phyloP scores from a whole-genome alignment of 2,329 filamentous ascomycete genomes.

The Nothophoma quercina region DNA sequence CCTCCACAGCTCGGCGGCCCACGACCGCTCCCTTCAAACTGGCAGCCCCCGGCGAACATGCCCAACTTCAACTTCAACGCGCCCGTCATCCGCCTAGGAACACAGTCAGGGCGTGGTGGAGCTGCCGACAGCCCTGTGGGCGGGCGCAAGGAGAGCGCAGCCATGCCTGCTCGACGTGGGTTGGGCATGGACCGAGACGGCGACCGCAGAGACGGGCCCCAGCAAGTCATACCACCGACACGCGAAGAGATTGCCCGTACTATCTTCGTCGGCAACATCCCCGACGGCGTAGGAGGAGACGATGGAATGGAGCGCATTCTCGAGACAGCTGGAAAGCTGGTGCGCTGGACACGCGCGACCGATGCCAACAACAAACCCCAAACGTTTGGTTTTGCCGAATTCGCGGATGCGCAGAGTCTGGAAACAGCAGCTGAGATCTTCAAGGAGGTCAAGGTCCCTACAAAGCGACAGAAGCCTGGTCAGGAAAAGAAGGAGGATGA shows the following conservation, averaged over 20 bases:
- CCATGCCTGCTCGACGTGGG: conserved; percentile 55
- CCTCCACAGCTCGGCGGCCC: conserved; percentile 79
- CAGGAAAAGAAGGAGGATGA: conserved; percentile 52
- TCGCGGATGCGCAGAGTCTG: conserved; percentile 88
- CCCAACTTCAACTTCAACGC: conserved; percentile 99
- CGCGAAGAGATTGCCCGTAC: conserved; percentile 91
- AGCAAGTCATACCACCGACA: conserved; percentile 80
- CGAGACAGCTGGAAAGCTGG: conserved; percentile 76
- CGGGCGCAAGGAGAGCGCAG: conserved; percentile 58
- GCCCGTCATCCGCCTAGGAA: conserved; percentile 92
- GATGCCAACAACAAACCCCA: conserved; percentile 82
- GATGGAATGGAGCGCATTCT: conserved; percentile 81
- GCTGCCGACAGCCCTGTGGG: conserved; percentile 52
- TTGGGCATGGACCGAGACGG: conserved; percentile 66
- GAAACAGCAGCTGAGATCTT: conserved; percentile 85
- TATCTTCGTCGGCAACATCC: conserved; percentile 87
- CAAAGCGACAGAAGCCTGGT: conserved; percentile 72
- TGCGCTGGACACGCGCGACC: conserved; percentile 82
- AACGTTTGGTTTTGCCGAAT: conserved; percentile 95
- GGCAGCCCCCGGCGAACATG: conserved; percentile 89
- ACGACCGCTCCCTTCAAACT: conserved; percentile 79
- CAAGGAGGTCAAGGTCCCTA: conserved; percentile 80
- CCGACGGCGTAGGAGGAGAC: conserved; percentile 78
- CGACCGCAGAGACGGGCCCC: conserved; percentile 70
- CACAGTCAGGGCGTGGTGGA: conserved; percentile 70